phyloP scores from a whole-genome alignment of 352 stramenopile genomes.

The Globisporangium cylindrosporum region DNA sequence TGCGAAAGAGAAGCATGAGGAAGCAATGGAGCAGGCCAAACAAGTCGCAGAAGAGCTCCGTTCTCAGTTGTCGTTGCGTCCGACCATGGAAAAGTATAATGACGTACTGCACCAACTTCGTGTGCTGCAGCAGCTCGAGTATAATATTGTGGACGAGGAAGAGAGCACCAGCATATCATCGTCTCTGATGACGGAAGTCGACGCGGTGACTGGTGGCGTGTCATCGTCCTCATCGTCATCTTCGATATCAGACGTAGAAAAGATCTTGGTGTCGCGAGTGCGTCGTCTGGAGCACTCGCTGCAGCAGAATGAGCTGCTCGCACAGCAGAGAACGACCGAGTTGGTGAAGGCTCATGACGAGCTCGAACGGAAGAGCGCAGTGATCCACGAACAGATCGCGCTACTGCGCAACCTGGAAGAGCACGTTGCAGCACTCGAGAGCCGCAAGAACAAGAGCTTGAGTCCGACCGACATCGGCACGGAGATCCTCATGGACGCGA shows the following conservation, averaged over 20 bases:
- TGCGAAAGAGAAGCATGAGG: slow-evolving; percentile 33
- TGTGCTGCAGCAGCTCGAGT: slow-evolving; percentile 92
- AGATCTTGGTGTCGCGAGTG: slow-evolving; percentile 59
- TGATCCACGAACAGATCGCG: slow-evolving; percentile 48
- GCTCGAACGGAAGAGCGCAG: slow-evolving; percentile 29
- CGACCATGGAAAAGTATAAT: slow-evolving; percentile 84
- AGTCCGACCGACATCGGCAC: slow-evolving; percentile 44
- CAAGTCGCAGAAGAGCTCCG: slow-evolving; percentile 32
- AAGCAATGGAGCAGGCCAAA: slow-evolving; percentile 28
- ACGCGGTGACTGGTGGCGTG: not conserved
- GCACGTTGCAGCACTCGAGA: slow-evolving; percentile 60
- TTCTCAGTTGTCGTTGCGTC: slow-evolving; percentile 46
- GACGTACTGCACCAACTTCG: slow-evolving; percentile 88
- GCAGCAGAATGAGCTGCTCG: slow-evolving; percentile 54
- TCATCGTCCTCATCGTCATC: slow-evolving; percentile 4
- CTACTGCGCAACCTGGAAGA: slow-evolving; percentile 66
- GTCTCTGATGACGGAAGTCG: slow-evolving; percentile 13
- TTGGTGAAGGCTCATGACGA: slow-evolving; percentile 32
- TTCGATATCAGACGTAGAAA: slow-evolving; percentile 40
- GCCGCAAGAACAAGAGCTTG: slow-evolving; percentile 25
- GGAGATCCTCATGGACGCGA: slow-evolving; percentile 70
- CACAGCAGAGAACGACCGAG: slow-evolving; percentile 33
- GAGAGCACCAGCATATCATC: slow-evolving; percentile 22
- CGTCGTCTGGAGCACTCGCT: slow-evolving; percentile 68
- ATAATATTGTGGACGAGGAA: slow-evolving; percentile 78